phyloP scores from a whole-genome alignment of 352 stramenopile genomes.

The Phytophthora quininea region DNA sequence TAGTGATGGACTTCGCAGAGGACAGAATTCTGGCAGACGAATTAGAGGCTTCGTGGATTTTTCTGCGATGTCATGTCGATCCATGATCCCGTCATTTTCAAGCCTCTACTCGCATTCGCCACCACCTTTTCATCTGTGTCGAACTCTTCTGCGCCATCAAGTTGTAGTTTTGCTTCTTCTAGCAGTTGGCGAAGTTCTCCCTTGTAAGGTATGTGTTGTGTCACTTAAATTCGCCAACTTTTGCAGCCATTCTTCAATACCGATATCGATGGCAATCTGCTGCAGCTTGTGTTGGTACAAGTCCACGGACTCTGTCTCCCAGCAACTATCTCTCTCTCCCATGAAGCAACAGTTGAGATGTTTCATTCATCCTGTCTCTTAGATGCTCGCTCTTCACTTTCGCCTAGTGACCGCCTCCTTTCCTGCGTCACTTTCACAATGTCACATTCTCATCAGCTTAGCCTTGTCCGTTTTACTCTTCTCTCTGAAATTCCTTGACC shows the following conservation, averaged over 20 bases:
- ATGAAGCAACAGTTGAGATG: background rate
- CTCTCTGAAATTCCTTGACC: background rate
- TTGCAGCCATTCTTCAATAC: background rate
- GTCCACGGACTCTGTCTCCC: background rate
- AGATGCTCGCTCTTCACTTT: background rate
- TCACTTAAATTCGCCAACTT: background rate
- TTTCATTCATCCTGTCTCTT: background rate
- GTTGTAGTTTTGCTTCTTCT: background rate
- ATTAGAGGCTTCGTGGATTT: background rate
- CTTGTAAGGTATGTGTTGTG: background rate
- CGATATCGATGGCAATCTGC: background rate
- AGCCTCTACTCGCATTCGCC: background rate
- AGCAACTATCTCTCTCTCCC: background rate
- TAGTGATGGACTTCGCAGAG: background rate
- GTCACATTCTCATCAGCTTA: background rate
- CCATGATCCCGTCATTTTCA: background rate
- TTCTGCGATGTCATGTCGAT: background rate
- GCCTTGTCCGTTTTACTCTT: background rate
- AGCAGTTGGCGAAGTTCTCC: background rate
- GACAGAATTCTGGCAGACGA: background rate
- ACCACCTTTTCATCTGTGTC: background rate
- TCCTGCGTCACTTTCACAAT: background rate
- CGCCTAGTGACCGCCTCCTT: background rate
- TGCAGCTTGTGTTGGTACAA: background rate
- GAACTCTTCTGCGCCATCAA: background rate